Base-by-base conservation (phyloP, 2,329 filamentous ascomycete genomes). In the Aspergillus ibericus region DNA sequence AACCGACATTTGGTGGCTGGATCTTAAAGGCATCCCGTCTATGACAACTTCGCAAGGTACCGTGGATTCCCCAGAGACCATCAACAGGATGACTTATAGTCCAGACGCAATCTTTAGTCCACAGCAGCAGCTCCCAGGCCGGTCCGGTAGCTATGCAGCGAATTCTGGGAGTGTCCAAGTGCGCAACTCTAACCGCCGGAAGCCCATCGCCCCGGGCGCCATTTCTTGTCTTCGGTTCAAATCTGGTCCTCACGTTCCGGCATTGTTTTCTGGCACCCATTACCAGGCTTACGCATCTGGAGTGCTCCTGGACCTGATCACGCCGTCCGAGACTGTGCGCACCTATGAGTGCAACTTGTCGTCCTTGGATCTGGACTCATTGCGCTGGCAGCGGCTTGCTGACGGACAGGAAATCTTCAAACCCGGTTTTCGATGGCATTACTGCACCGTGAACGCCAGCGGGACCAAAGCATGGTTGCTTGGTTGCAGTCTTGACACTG, bases 401-500 rank as follows among this genome's bases (percentile, higher is more conserved):
- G 93, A 97, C 69, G 95, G 95, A 3, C 89, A 91, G 51, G 95
- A 99, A 71, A 88, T 99, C 34, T 99, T 97, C 77, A 90, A 90
- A 66, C 81, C 87, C 0, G 91, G 90, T n/a, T 98, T 95, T 74
- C 87, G 93, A 59, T 99, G 95, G 95, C 93, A 98, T 74, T 99
- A 99, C 72, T 98, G 95, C 74, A 96, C 92, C 3, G 90, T 97
- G 77, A 96, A 97, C 71, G 88, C 95, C 60, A 91, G 96, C 68
- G 93, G 93, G 5, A 97, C 95, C 6, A 96, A 96, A 72, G 95
- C 92, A 7, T 99, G 95, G 93, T 81, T 99, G 22, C 83, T 99
- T n/a, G 95, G 95, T 8, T 97, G 92, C 69, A 90, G 90, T 2
- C 88, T 90, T 3, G 92, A 96, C 40, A 78, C 83, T 16, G 81